These are phyloP conservation scores for Penicillium nucicola DNA, from an alignment of 495 filamentous ascomycete species.

Conservation along the genomic window DNA sequence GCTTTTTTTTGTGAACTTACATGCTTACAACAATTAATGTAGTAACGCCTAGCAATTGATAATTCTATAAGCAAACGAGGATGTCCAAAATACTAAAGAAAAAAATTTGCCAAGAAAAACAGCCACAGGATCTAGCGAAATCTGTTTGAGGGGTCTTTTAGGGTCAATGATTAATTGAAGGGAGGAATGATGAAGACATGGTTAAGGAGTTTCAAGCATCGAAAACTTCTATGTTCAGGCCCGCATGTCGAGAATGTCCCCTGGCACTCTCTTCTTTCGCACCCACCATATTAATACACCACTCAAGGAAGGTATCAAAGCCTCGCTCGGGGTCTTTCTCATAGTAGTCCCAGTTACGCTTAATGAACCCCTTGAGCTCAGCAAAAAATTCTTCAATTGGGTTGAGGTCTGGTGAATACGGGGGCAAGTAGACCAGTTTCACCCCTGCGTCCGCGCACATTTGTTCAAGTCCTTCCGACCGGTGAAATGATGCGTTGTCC, in stretches of 20 bases:
- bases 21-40: no score
- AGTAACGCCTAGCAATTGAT: no score
- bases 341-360: slow-evolving; percentile 2
- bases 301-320: slow-evolving; percentile 21
- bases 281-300: slow-evolving; percentile 21
- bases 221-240: slow-evolving; percentile 8
- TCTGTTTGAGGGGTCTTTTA: no score
- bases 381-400: slow-evolving; percentile 23
- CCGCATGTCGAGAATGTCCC: slow-evolving; percentile 22
- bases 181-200: no score
- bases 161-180: no score
- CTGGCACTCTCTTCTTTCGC: slow-evolving; percentile 11
- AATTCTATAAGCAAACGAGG: no score
- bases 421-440: slow-evolving; percentile 23
- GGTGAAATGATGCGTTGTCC: slow-evolving; percentile 42
- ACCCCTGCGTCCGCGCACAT: slow-evolving; percentile 33
- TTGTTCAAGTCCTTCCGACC: slow-evolving; percentile 24
- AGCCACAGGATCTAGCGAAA: no score
- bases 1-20: no score
- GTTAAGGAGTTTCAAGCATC: neutral
- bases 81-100: no score
- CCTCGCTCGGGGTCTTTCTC: slow-evolving; percentile 32
- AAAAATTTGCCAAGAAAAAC: no score
- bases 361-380: slow-evolving; percentile 22
- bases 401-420: slow-evolving; percentile 21